Evolutionary conservation across 208 protist species (phyloP).

Genomic region (Herpetomonas muscarum): DNA sequence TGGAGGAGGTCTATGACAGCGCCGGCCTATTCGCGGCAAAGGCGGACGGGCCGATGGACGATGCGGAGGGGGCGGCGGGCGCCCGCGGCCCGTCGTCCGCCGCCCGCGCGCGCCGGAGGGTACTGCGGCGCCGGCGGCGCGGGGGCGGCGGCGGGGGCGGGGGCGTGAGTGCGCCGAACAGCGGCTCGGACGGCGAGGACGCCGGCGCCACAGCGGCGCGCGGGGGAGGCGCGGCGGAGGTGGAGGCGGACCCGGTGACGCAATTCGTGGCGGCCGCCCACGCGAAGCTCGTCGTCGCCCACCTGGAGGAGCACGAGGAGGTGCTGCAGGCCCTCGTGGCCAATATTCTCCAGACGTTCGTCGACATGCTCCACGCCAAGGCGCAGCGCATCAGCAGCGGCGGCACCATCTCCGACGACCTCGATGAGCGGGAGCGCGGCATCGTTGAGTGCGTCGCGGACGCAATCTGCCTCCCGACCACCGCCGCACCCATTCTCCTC

Average conservation of each 20-base stretch:
- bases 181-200: conserved; percentile 8
- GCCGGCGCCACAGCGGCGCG: neutral
- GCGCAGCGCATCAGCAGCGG: conserved; percentile 41
- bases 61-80: neutral
- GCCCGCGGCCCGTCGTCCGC: conserved; percentile 3
- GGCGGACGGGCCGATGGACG: conserved; percentile 26
- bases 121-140: conserved; percentile 18
- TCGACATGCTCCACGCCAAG: conserved; percentile 69
- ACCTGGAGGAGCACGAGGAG: conserved; percentile 70
- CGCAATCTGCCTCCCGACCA: conserved; percentile 60
- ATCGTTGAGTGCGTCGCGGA: conserved; percentile 85
- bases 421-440: conserved; percentile 32
- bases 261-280: conserved; percentile 52
- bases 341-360: conserved; percentile 65
- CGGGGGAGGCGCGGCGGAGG: neutral
- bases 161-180: neutral
- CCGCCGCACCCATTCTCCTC: conserved; percentile 58
- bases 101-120: conserved; percentile 10
- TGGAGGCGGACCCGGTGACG: conserved; percentile 45
- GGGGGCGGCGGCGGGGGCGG: conserved; percentile 1
- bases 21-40: conserved; percentile 70
- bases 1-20: conserved; percentile 65
- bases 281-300: conserved; percentile 57
- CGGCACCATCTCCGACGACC: conserved; percentile 9
- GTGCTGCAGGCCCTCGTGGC: conserved; percentile 59